A percentile compares a stretch with the other conserved stretches of the same genome.
These are phyloP conservation scores for Abrus pulchellus DNA, from an alignment of 306 rosid species.

Conservation along the genomic window DNA sequence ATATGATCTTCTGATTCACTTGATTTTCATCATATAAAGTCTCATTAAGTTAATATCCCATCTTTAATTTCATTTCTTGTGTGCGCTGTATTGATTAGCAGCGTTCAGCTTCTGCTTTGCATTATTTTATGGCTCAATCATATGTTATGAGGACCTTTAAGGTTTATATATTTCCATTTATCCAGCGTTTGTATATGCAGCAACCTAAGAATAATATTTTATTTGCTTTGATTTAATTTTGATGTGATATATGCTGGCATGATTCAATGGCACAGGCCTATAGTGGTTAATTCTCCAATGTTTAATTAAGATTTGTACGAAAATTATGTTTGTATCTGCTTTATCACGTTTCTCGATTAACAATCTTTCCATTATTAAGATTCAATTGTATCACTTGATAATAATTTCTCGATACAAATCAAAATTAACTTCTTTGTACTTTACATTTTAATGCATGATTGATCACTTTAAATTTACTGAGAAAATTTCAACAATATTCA, in stretches of 20 bases:
- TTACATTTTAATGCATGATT: background rate
- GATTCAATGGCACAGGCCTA: slow-evolving; percentile 38
- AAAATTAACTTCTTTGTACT: too few species aligned
- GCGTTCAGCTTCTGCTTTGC: slow-evolving; percentile 11
- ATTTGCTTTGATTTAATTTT: slow-evolving; percentile 10
- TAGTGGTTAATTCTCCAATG: slow-evolving; percentile 7
- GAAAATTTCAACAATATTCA: background rate
- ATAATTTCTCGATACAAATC: too few species aligned
- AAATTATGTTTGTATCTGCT: background rate
- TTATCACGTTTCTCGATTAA: background rate
- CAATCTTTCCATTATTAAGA: too few species aligned
- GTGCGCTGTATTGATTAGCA: slow-evolving; percentile 44
- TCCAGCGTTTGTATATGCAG: background rate
- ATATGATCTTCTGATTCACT: slow-evolving; percentile 58
- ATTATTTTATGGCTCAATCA: slow-evolving; percentile 42
- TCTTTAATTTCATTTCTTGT: slow-evolving; percentile 42
- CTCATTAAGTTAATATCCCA: slow-evolving; percentile 47
- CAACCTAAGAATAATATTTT: background rate
- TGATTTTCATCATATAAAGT: slow-evolving; percentile 50
- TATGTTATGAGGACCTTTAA: slow-evolving; percentile 1
- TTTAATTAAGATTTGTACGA: background rate
- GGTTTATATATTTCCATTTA: background rate
- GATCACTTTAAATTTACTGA: background rate
- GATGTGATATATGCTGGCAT: slow-evolving; percentile 9
- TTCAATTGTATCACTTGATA: too few species aligned